Conservation (phyloP, 129 eudicot genomes). For the Sambucus nigra region DNA sequence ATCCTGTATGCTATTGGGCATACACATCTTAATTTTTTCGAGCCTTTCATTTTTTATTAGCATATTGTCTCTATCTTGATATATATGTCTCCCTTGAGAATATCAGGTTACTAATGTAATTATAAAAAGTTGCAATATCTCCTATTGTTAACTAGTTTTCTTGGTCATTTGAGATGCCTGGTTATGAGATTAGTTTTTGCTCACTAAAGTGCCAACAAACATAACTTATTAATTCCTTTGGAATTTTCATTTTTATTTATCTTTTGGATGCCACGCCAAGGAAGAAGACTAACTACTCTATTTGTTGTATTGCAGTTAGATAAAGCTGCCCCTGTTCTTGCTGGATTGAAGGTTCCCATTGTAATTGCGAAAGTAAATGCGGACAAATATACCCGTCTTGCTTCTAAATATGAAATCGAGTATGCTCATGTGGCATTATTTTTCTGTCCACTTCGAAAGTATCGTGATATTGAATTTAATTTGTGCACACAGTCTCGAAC, state of each 20-base stretch:
- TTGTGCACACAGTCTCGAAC: slow-evolving; percentile 3
- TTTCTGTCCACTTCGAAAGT: slow-evolving; percentile 9
- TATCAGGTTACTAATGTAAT: no score
- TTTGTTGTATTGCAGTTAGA: slow-evolving; percentile 62
- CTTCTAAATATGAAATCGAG: slow-evolving; percentile 72
- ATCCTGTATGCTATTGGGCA: no score
- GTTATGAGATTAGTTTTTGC: not conserved
- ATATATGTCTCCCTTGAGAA: no score
- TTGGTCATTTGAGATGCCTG: not conserved
- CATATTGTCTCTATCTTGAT: no score
- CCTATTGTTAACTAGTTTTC: not conserved
- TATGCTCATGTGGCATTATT: slow-evolving; percentile 31
- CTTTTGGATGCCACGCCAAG: slow-evolving; percentile 5
- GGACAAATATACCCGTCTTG: slow-evolving; percentile 72
- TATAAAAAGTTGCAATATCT: not conserved
- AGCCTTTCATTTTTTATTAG: no score
- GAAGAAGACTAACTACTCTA: slow-evolving; percentile 19
- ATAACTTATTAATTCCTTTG: not conserved
- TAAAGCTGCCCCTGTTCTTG: slow-evolving; percentile 86
- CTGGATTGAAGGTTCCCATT: slow-evolving; percentile 67
- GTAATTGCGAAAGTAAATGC: slow-evolving; percentile 86
- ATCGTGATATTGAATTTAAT: not conserved
- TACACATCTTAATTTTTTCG: no score
- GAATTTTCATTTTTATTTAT: not conserved
- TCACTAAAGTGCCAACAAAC: not conserved